A percentile compares a stretch with the other conserved stretches of the same genome.
Evolutionary conservation across 805 yeast genomes (phyloP).

Genomic region (Candida vartiovaarae): DNA sequence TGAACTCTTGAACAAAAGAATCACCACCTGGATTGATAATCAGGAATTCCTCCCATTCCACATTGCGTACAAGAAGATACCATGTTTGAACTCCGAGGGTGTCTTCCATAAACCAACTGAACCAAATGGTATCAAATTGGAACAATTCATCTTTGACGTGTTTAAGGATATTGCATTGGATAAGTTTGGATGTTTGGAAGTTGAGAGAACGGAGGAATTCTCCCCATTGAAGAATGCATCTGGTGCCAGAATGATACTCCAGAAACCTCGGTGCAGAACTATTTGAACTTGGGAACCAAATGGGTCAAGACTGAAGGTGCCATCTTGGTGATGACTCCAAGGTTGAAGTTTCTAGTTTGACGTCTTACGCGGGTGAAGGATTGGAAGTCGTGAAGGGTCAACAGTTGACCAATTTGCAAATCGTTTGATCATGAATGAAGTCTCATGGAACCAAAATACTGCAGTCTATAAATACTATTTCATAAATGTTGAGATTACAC

Average conservation of each 20-base stretch:
- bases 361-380: conserved; percentile 75
- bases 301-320: conserved; percentile 81
- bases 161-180: conserved; percentile 68
- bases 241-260: conserved; percentile 82
- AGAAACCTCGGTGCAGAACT: conserved; percentile 64
- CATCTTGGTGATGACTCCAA: conserved; percentile 34
- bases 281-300: conserved; percentile 56
- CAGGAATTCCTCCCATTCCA: conserved; percentile 80
- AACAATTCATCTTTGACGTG: conserved; percentile 95
- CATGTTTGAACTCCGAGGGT: conserved; percentile 43
- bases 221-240: conserved; percentile 91
- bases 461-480: not conserved
- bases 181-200: conserved; percentile 89
- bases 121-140: conserved; percentile 90
- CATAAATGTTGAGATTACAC: conserved; percentile 2
- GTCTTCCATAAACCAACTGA: conserved; percentile 50
- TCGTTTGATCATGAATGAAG: conserved; percentile 15
- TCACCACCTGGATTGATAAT: conserved; percentile 66
- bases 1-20: conserved; percentile 50
- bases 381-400: conserved; percentile 49
- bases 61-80: conserved; percentile 86
- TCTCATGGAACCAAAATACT: not conserved
- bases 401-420: conserved; percentile 23
- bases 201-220: conserved; percentile 76
- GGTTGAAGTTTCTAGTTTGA: conserved; percentile 71